Evolutionary conservation across 129 eudicot species (phyloP).

Genomic region (Scalesia atractyloides): DNA sequence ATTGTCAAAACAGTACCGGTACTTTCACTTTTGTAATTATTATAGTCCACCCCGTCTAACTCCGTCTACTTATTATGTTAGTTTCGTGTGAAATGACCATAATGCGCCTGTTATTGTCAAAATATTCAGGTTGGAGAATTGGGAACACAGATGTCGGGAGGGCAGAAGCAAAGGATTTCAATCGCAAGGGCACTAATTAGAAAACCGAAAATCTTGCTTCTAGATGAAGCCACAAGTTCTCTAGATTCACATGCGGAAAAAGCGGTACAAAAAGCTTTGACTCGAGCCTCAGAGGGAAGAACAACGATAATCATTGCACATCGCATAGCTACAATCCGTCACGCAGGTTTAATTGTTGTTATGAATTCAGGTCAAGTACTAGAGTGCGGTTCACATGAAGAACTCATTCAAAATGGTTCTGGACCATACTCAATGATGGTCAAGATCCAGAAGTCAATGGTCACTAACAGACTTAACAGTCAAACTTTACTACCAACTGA

Average conservation of each 20-base stretch:
- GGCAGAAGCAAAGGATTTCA: conserved; percentile 42
- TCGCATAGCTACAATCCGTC: conserved; percentile 16
- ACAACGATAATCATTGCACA: conserved; percentile 40
- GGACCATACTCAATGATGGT: conserved; percentile 33
- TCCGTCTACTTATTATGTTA: too few species aligned
- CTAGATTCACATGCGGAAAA: conserved; percentile 35
- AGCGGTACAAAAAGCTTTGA: conserved; percentile 36
- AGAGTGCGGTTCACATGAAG: conserved; percentile 42
- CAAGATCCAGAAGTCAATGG: not conserved
- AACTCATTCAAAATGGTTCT: conserved; percentile 23
- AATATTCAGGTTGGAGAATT: conserved; percentile 37
- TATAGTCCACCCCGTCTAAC: too few species aligned
- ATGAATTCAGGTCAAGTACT: conserved; percentile 37
- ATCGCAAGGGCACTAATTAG: conserved; percentile 40
- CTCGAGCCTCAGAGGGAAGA: conserved; percentile 29
- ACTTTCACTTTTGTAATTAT: too few species aligned
- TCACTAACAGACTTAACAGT: not conserved
- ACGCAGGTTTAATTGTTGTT: conserved; percentile 26
- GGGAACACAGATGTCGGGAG: conserved; percentile 44
- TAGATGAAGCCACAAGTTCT: conserved; percentile 44
- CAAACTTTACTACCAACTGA: conserved; percentile 4
- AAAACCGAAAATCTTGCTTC: conserved; percentile 34
- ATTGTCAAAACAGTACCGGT: too few species aligned
- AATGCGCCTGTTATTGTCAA: not conserved
- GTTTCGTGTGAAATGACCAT: too few species aligned